Conservation (phyloP, 2,329 filamentous ascomycete species). For the Verticillium dahliae region DNA sequence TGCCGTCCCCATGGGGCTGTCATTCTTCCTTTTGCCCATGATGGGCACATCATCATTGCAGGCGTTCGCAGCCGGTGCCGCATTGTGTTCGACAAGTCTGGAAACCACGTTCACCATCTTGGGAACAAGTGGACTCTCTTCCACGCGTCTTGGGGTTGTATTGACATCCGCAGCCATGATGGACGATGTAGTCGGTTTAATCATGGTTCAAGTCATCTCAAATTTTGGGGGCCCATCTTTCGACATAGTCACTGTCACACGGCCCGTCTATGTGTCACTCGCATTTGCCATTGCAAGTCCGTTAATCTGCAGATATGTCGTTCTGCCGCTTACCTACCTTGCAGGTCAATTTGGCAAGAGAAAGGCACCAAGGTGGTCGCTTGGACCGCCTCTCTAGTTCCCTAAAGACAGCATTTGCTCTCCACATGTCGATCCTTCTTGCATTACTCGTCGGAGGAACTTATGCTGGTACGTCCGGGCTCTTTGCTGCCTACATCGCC, state of each 20-base stretch:
- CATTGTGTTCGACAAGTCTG: constrained; percentile 67
- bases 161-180: constrained; percentile 71
- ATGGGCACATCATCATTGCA: constrained; percentile 47
- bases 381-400: constrained; percentile 18
- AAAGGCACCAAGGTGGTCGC: constrained; percentile 10
- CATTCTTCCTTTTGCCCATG: constrained; percentile 50
- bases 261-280: constrained; percentile 39
- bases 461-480: constrained; percentile 56
- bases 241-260: constrained; percentile 29
- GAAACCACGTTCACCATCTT: constrained; percentile 61
- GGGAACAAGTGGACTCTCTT: constrained; percentile 31
- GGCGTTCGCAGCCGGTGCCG: constrained; percentile 66
- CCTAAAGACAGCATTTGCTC: constrained; percentile 29
- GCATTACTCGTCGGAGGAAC: constrained; percentile 41
- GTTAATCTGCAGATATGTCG: constrained; percentile 36
- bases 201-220: constrained; percentile 71
- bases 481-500: constrained; percentile 58
- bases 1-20: constrained; percentile 54
- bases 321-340: constrained; percentile 34
- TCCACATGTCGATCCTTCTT: constrained; percentile 44
- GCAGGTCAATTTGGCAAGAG: constrained; percentile 23
- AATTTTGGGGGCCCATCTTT: constrained; percentile 41
- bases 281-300: constrained; percentile 43
- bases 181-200: constrained; percentile 71
- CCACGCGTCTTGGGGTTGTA: constrained; percentile 50